Base-by-base conservation (phyloP, 2,329 filamentous ascomycete species). In the Dothidotthia symphoricarpi region DNA sequence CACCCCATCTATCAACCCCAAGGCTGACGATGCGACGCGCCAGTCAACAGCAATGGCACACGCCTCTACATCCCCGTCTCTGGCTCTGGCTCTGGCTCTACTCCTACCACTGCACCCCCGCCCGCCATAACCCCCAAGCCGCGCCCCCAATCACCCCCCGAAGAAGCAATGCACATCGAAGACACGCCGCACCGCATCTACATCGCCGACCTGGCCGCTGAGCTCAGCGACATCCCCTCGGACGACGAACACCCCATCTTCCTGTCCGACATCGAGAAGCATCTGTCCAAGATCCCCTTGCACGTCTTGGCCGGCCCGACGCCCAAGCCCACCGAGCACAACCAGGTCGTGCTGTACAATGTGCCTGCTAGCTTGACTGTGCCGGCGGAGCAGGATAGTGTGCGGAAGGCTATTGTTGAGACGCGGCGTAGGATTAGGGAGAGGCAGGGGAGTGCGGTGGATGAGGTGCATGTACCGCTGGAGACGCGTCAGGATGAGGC, bases 131-230 rank as follows among this genome's bases (percentile, higher is more conserved):
- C 45, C 2, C 28, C 38, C 12, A 38, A 50, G 36, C 29, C 46
- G 34, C 34, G 50, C 51, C 28, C 49, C 49, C 38, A 60, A 44
- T 37, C 41, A 40, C 8, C 34, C 43, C 40, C 13, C 55, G 35
- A 79, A 47, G 84, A 88, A 52, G 60, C 67, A 39, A 96, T 97
- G 91, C 78, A 85, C 40, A 64, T 97, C 44, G 90, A 97, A 69
- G 84, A 95, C 68, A 84, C 86, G 22, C 86, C 86, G 57, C 77
- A 95, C 70, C 87, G 85, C 60, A 81, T 96, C 43, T 96, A 93
- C 74, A 89, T 98, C 54, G 84, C 90, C 72, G 83, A 94, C 67
- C 75, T 98, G 8, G 89, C 95, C 61, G 85, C 85, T 54, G 91
- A 97, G 69, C 78, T 97, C 31, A 83, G 84, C 11, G 81, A 84